Base-by-base conservation (phyloP, 495 filamentous ascomycete species). In the Halenospora varia region DNA sequence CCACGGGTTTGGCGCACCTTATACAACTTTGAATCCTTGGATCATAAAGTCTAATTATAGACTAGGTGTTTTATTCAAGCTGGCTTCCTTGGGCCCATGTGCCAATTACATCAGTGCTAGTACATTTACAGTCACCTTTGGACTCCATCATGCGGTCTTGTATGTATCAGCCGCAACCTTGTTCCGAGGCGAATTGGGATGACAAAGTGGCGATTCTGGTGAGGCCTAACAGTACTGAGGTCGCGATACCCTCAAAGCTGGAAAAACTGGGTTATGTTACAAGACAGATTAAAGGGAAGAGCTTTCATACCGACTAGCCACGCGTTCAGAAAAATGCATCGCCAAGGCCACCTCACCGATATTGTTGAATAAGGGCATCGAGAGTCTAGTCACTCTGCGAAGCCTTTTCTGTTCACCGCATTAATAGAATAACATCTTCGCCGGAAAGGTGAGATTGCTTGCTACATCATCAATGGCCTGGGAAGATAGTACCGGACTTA, bases 11-110 rank as follows among this genome's bases (percentile, higher is more conserved):
- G 22, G 4, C 4, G 3, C 4, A 2, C 2, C 47, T 49, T 4
- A 49, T 49, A 49, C 17, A 49, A 49, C 23, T 49, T 49, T 2
- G 4, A 49, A 49, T 49, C 4, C 47, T 49, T 49, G 17, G 47
- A 49, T 49, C 17, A 49, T 49, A 49, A 49, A 25, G 47, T 35
- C 29, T 35, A 35, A 35, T 35, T 35, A 35, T 35, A 35, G 29
- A 35, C 29, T 35, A 35, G 13, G 29, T 35, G 29, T 35, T 13
- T 35, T 35, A 35, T 35, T 13, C 13, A 35, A 35, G 29, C 29
- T 35, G 29, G 13, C 29, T 35, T 35, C 29, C 29, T 35, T 35
- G 13, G 29, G 29, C 29, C 29, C 13, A 35, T 35, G 13, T 35
- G 13, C 4, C 29, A 35, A 35, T 35, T 35, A 35, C 13, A 35